Evolutionary conservation across 306 rosid species (phyloP), one percentile per base, ranked within the genome.

Genomic region (Gynostemma pentaphyllum): DNA sequence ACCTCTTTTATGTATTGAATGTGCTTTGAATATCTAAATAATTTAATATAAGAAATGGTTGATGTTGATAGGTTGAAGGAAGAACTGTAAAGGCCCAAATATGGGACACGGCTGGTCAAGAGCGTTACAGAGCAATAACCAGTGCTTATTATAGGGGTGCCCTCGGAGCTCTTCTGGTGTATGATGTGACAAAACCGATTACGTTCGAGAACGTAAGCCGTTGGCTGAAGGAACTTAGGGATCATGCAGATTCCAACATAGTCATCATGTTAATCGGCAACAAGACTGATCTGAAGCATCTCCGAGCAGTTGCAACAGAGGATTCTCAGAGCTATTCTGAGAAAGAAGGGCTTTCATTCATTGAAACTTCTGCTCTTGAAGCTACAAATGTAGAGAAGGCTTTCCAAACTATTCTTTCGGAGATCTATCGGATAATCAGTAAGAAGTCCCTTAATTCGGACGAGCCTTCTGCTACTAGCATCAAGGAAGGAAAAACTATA

Each of bases 71-170:
- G 98, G 98, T 92, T 11, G 98, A 91, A 74, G 96, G 95, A 73
- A 82, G 88, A 78, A 91, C 82, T 2, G 84, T 91, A 56, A 91
- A 91, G 66, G 82, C 98, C 70, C 98, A 91, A 67, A 91, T 91
- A 80, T 91, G 98, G 98, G 98, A 91, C 47, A 91, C 96, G 0
- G 98, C 98, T 0, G 98, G 96, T 45, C 98, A 91, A 83, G 98
- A 91, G 77, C 83, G 98, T 7, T 88, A 91, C 75, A 81, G 95
- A 47, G 98, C 98, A 8, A 91, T 91, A 26, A 91, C 96, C 0
- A 85, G 95, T 64, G 98, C 98, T 27, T 91, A 91, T 83, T 91
- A 91, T 37, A 71, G 96, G 1, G 98, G 98, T 16, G 98, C 98
- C 22, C 92, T 91, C 1, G 98, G 96, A 55, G 98, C 96, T 42